A percentile compares a stretch with the other conserved stretches of the same genome.
Conservation (phyloP, 257 asterid species). For the Ocimum tenuiflorum region DNA sequence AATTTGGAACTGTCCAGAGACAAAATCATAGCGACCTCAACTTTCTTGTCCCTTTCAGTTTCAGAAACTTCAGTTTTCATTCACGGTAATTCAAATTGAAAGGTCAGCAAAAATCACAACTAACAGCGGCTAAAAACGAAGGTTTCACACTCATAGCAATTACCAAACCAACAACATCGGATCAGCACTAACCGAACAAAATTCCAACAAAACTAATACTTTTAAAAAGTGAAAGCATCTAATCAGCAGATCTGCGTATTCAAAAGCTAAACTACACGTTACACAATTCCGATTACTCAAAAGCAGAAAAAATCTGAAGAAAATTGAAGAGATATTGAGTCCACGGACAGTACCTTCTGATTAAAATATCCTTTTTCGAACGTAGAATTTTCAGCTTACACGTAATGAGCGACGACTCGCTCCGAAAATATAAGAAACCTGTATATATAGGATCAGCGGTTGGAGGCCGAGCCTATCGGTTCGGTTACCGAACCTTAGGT, state of each 20-base stretch:
- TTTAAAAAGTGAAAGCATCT: neutral
- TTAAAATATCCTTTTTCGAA: conserved; percentile 15
- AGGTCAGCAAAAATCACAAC: neutral
- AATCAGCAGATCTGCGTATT: conserved; percentile 20
- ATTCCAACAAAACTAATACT: neutral
- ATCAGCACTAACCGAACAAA: conserved; percentile 3
- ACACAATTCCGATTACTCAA: neutral
- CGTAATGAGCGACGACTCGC: conserved; percentile 13
- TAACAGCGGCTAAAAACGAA: neutral
- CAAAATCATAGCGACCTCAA: neutral
- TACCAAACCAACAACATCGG: neutral
- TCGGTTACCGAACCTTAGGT: conserved; percentile 15
- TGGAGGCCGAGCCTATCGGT: conserved; percentile 17
- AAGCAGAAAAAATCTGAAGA: neutral
- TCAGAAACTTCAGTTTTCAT: neutral
- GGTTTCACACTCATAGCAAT: neutral
- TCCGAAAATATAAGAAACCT: neutral
- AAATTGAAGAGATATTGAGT: neutral
- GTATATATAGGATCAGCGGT: conserved; percentile 16
- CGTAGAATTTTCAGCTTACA: conserved; percentile 7
- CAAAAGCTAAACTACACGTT: neutral
- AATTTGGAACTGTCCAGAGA: neutral
- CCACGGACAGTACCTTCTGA: conserved; percentile 20
- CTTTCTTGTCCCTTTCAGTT: neutral
- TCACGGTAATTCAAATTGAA: neutral